Evolutionary conservation across 164 flowering plant species (phyloP), one percentile per base, ranked within the genome.

Genomic region (Nelumbo lutea): DNA sequence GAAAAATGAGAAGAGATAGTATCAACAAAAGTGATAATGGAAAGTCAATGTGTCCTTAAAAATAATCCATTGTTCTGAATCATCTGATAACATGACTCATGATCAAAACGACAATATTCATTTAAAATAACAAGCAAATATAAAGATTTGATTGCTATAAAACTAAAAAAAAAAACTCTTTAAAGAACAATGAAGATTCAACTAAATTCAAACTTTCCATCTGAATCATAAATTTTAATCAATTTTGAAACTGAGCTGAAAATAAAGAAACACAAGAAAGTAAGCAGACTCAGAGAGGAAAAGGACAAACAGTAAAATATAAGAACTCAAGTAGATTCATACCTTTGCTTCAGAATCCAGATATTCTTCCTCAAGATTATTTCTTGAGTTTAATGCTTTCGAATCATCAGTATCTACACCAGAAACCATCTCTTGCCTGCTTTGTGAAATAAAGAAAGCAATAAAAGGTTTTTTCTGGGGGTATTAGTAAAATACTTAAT

Each of bases 261-360:
- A 59, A 2, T 3, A 42, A 59, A 0, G 42, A 14, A n/a, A 3
- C 3, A 4, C 41, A 44, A 41, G 39, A n/a, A 48, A 10, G 48
- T 42, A 38, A 14, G 48, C 45, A 42, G 51, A 53, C 52, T 51
- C 8, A 14, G n/a, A n/a, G 52, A 62, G 45, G 43, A 5, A 11
- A 40, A 67, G 27, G 5, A 2, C 6, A 15, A 47, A 69, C 52
- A 41, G 9, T 9, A 46, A n/a, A 59, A 51, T 50, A 51, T 52
- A 50, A 52, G 47, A 6, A 42, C 11, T 3, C 57, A 53, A 61
- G 55, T 2, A 58, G 7, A 13, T 51, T 14, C 59, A 45, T 75
- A 95, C 99, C 97, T 89, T 89, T 66, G 87, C 80, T 80, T 95
- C 97, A 78, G 73, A 81, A 7, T 82, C 83, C 69, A 88, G 77